Evolutionary conservation across 768 basidiomycete genomes (phyloP).

Genomic region (Naganishia onofrii): DNA sequence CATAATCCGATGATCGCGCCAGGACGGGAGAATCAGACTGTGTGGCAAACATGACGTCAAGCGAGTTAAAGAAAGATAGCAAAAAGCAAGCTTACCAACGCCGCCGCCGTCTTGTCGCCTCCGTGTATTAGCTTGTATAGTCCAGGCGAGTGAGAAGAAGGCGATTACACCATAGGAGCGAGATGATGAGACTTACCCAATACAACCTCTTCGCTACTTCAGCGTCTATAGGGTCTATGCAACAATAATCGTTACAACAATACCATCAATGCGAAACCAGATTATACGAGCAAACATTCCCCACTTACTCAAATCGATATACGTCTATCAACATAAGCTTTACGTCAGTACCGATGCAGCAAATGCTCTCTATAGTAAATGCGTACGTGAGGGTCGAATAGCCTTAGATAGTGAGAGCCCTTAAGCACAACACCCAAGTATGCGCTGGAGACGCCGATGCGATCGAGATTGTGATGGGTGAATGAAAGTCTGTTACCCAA

Average conservation of each 20-base stretch:
- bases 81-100: conserved; percentile 7
- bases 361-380: neutral
- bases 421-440: conserved; percentile 2
- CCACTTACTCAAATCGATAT: conserved; percentile 9
- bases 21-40: conserved; percentile 17
- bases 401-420: conserved; percentile 3
- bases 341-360: neutral
- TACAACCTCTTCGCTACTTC: conserved; percentile 27
- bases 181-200: conserved; percentile 15
- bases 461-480: conserved; percentile 9
- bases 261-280: neutral
- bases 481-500: neutral
- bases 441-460: neutral
- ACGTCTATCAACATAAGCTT: neutral
- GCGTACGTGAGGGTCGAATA: conserved; percentile 19
- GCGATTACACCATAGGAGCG: neutral
- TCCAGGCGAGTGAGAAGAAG: no score
- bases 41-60: neutral
- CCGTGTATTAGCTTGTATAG: conserved; percentile 24
- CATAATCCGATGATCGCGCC: conserved; percentile 21
- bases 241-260: neutral
- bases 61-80: neutral
- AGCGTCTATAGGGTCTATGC: conserved; percentile 18
- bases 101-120: conserved; percentile 21
- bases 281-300: neutral